Evolutionary conservation across 2,329 filamentous ascomycete species (phyloP).

Genomic region (Metarhizium guizhouense): DNA sequence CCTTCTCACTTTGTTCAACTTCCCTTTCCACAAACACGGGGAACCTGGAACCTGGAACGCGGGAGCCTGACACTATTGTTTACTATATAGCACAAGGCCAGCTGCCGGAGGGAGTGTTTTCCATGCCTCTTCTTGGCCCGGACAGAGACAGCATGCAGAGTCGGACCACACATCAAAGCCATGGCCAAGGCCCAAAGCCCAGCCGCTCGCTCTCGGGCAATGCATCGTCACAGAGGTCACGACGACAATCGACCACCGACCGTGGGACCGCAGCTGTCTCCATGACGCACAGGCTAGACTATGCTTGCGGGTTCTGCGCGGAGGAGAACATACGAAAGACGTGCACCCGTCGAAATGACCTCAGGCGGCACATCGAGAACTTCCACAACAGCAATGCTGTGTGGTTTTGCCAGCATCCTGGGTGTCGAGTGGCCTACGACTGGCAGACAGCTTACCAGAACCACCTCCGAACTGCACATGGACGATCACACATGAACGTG

Average conservation of each 20-base stretch:
- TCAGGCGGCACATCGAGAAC: conserved; percentile 39
- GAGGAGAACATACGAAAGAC: conserved; percentile 18
- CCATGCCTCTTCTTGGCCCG: background rate
- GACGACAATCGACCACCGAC: background rate
- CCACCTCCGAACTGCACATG: conserved; percentile 35
- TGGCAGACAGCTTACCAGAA: conserved; percentile 39
- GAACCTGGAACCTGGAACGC: background rate
- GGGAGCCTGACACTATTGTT: background rate
- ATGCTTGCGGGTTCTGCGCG: conserved; percentile 22
- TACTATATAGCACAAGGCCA: background rate
- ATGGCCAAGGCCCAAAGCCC: background rate
- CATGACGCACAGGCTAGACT: conserved; percentile 14
- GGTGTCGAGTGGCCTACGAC: conserved; percentile 36
- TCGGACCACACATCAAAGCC: background rate
- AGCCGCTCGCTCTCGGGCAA: background rate
- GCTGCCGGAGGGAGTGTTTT: background rate
- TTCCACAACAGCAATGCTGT: conserved; percentile 38
- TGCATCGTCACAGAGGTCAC: background rate
- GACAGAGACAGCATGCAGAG: background rate
- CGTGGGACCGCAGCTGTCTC: background rate
- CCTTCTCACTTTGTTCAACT: background rate
- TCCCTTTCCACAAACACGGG: too few species aligned
- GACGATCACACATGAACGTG: conserved; percentile 30
- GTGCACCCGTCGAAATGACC: conserved; percentile 24
- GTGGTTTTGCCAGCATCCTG: conserved; percentile 35